phyloP scores from a whole-genome alignment of 805 yeast genomes.

The Metschnikowia drakensbergensis region DNA sequence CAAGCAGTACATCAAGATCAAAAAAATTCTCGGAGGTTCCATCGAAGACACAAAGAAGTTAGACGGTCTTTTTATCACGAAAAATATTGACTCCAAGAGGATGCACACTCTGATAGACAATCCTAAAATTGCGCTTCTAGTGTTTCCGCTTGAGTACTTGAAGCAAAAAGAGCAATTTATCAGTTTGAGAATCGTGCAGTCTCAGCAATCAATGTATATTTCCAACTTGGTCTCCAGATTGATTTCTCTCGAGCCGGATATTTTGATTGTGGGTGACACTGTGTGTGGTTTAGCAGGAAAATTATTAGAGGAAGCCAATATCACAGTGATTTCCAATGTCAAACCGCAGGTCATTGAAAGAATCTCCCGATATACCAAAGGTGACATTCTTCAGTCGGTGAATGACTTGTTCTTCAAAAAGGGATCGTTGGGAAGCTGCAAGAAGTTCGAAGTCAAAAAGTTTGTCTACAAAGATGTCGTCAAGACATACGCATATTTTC shows the following conservation, averaged over 20 bases:
- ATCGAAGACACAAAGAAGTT: conserved; percentile 57
- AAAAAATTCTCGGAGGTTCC: conserved; percentile 74
- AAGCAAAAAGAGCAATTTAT: conserved; percentile 74
- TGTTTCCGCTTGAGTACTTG: conserved; percentile 86
- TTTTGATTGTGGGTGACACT: conserved; percentile 72
- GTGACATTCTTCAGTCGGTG: conserved; percentile 81
- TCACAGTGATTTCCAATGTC: conserved; percentile 76
- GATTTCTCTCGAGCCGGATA: conserved; percentile 68
- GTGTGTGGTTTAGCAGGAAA: conserved; percentile 80
- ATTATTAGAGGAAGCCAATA: conserved; percentile 65
- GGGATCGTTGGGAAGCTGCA: conserved; percentile 67
- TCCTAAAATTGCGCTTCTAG: conserved; percentile 77
- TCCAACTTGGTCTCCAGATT: conserved; percentile 78
- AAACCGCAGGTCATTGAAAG: conserved; percentile 80
- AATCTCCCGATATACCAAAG: conserved; percentile 71
- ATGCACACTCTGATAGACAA: conserved; percentile 64
- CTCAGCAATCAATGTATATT: conserved; percentile 84
- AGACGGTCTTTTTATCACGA: conserved; percentile 82
- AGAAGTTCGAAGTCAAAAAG: conserved; percentile 63
- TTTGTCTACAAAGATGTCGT: conserved; percentile 52
- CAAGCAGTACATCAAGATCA: conserved; percentile 83
- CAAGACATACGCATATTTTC: conserved; percentile 73
- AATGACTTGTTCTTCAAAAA: conserved; percentile 72
- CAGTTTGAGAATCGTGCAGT: conserved; percentile 76
- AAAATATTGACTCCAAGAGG: conserved; percentile 68